Evolutionary conservation across 306 rosid species (phyloP).

Genomic region (Sindora glabra): DNA sequence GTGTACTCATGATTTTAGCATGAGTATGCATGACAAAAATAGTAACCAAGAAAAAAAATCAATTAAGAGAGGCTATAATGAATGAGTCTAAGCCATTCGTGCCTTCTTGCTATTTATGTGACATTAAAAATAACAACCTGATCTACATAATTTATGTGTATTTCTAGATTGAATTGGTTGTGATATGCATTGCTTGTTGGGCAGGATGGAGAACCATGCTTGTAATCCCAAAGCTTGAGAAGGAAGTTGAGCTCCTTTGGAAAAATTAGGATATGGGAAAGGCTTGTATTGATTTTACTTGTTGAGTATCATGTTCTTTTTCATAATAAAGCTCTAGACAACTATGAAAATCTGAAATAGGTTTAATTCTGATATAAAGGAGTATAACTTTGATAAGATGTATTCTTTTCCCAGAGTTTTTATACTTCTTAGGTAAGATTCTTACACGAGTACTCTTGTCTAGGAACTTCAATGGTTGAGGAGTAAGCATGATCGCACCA

Average conservation of each 20-base stretch:
- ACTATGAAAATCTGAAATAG: background rate
- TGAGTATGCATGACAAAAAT: background rate
- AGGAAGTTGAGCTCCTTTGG: conserved; percentile 87
- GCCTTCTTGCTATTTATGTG: background rate
- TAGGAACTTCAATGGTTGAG: conserved; percentile 76
- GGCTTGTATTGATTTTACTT: conserved; percentile 27
- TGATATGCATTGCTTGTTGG: conserved; percentile 9
- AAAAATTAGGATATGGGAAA: conserved; percentile 72
- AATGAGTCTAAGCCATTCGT: background rate
- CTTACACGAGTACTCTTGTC: conserved; percentile 15
- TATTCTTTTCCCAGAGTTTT: background rate
- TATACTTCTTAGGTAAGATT: background rate
- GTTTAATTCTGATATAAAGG: background rate
- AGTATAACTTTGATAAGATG: background rate
- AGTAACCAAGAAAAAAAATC: background rate
- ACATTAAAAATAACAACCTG: background rate
- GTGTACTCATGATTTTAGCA: background rate
- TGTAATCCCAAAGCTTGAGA: conserved; percentile 91
- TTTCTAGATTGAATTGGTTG: background rate
- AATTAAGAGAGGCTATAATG: background rate
- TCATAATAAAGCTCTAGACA: background rate
- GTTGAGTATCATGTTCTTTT: background rate
- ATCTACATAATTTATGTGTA: too few species aligned
- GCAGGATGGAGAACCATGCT: conserved; percentile 99
- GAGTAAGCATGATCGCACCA: conserved; percentile 68